Evolutionary conservation across 2,329 filamentous ascomycete genomes (phyloP), one percentile per base, ranked within the genome.

Genomic region (Aurifilum marmelostoma): DNA sequence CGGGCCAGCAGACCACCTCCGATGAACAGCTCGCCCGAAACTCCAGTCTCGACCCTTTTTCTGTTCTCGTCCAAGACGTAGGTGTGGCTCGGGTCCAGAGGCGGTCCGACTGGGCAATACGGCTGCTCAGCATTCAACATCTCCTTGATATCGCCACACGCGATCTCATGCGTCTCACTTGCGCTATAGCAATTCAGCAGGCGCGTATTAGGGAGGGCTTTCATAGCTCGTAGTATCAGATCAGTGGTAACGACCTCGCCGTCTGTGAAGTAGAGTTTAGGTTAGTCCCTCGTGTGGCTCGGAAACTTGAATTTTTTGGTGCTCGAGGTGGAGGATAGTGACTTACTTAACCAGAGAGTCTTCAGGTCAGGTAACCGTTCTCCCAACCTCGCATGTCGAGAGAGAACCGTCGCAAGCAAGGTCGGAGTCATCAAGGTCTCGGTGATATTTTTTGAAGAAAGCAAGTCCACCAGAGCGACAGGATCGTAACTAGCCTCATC

Each of bases 381-480:
- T 24, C 85, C 88, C 65, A 94, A 85, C 59, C 89, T 83, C 9
- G 90, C 83, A 76, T 93, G 89, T 58, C 91, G 86, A 1, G 91
- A 85, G 24, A 95, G 84, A 2, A 94, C 88, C 1, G 92, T 91
- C 34, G 92, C 89, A 60, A 95, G 83, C 18, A 95, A 84, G 0
- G 92, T 94, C 0, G 92, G 92, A 0, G 92, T 94, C 91, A 94
- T 94, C 66, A 95, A 84, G 21, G 92, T 94, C 76, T 95, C 92
- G 21, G 91, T 94, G 74, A 94, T 88, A 67, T 83, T 83, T 75
- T 89, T 89, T 21, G 85, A 80, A 0, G 87, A 81, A 14, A 95
- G 86, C 32, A 93, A 80, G 71, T 92, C 89, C 34, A 94, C 90
- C 34, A 95, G 86, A 62, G 89, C 87, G 43, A 88, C 86, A 0